phyloP scores from a whole-genome alignment of 129 eudicot species.

The Rutidosis leptorrhynchoides region DNA sequence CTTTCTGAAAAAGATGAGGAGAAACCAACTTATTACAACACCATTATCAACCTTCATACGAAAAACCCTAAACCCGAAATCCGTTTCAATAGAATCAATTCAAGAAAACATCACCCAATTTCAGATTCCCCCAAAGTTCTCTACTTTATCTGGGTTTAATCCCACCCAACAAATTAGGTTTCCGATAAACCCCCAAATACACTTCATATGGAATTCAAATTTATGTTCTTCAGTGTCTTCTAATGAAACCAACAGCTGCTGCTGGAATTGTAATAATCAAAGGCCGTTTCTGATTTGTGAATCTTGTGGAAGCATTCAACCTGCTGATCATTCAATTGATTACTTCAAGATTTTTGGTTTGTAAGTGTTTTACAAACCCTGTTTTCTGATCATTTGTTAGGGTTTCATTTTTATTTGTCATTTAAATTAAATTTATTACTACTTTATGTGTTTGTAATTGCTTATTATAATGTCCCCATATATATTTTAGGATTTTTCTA shows the following conservation, averaged over 20 bases:
- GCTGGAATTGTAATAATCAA: constrained; percentile 61
- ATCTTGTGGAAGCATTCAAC: constrained; percentile 68
- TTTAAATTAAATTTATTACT: not conserved
- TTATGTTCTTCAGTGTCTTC: constrained; percentile 25
- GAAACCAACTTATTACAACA: not conserved
- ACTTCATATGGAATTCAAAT: constrained; percentile 5
- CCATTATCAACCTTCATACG: not conserved
- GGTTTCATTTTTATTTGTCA: not conserved
- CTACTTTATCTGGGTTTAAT: not conserved
- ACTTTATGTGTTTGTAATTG: not conserved
- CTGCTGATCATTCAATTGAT: constrained; percentile 63
- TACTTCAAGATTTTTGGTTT: constrained; percentile 72
- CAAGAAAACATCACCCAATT: not conserved
- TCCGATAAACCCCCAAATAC: not conserved
- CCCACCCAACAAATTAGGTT: constrained; percentile 7
- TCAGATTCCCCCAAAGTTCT: constrained; percentile 6
- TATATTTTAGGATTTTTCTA: too few species aligned
- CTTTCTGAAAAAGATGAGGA: constrained; percentile 2
- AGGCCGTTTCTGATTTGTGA: constrained; percentile 57
- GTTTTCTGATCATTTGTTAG: not conserved
- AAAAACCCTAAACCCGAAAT: constrained; percentile 10
- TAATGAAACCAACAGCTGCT: not conserved
- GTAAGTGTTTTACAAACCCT: constrained; percentile 37
- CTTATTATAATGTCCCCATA: not conserved
- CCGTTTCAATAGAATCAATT: not conserved